A percentile compares a stretch with the other conserved stretches of the same genome.
Evolutionary conservation across 495 filamentous ascomycete genomes (phyloP).

Genomic region (Chaetomidium leptoderma): DNA sequence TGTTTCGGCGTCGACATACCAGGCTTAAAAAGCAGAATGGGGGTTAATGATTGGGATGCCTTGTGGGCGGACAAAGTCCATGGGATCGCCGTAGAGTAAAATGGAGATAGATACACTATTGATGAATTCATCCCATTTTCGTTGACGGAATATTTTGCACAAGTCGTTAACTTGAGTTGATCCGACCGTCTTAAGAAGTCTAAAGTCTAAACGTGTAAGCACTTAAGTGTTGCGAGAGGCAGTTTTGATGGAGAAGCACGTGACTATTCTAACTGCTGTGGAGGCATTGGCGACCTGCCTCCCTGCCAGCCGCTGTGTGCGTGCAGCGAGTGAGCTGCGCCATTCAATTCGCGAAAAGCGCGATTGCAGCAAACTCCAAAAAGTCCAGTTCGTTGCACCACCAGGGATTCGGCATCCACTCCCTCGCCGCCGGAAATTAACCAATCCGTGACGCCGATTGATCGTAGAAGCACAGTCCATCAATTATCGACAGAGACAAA

Average conservation of each 20-base stretch:
- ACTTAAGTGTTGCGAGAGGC: no score
- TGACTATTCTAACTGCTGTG: no score
- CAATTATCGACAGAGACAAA: neutral
- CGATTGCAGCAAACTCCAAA: conserved; percentile 26
- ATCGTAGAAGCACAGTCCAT: conserved; percentile 17
- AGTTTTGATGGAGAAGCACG: no score
- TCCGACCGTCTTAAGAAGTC: no score
- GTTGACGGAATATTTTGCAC: neutral
- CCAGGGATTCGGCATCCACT: neutral
- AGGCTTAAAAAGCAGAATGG: conserved; percentile 63
- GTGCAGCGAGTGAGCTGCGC: neutral
- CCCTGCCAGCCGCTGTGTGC: neutral
- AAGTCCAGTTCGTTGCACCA: conserved; percentile 8
- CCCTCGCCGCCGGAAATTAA: neutral
- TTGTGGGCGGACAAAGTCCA: conserved; percentile 15
- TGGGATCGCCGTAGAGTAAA: conserved; percentile 17
- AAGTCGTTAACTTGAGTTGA: neutral
- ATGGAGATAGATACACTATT: conserved; percentile 11
- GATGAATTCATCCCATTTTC: neutral
- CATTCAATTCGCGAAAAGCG: conserved; percentile 25
- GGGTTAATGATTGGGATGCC: conserved; percentile 8
- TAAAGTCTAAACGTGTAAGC: no score
- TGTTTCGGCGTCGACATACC: conserved; percentile 93
- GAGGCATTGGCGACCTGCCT: no score
- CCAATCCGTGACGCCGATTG: neutral